These are phyloP conservation scores for Tolypocladium amazonense DNA, from an alignment of 2,329 filamentous ascomycete genomes.

Conservation along the genomic window DNA sequence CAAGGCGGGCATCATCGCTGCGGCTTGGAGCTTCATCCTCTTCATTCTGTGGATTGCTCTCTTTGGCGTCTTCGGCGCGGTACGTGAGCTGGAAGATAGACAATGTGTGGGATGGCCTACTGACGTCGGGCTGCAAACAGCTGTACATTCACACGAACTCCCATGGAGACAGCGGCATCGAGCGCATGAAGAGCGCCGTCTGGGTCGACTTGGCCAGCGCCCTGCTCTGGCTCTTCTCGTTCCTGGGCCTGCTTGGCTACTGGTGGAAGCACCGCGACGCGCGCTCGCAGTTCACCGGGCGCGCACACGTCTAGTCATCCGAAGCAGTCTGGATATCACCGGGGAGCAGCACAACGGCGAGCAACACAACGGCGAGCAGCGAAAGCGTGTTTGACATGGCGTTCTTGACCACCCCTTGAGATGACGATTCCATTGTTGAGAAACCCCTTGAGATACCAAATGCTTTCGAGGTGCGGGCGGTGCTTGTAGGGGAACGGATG, in stretches of 20 bases:
- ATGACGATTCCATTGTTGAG: neutral
- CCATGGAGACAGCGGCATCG: slow-evolving; percentile 51
- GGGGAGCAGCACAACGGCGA: slow-evolving; percentile 2
- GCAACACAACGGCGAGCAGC: slow-evolving; percentile 1
- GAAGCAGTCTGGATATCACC: neutral
- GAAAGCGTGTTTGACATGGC: neutral
- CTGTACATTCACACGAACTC: slow-evolving; percentile 64
- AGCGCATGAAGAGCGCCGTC: slow-evolving; percentile 76
- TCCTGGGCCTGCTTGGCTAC: slow-evolving; percentile 41
- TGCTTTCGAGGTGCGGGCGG: neutral
- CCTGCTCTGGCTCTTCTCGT: slow-evolving; percentile 63
- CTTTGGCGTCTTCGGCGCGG: slow-evolving; percentile 73
- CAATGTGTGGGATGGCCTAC: neutral
- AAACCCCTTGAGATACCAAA: neutral
- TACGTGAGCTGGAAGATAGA: slow-evolving; percentile 13
- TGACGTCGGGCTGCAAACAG: slow-evolving; percentile 12
- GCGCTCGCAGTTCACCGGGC: slow-evolving; percentile 46
- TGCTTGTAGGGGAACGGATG: too few relatives aligned
- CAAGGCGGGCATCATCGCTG: slow-evolving; percentile 35
- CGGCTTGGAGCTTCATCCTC: slow-evolving; percentile 60
- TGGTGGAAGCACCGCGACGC: slow-evolving; percentile 47
- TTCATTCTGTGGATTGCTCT: slow-evolving; percentile 72
- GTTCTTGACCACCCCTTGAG: neutral
- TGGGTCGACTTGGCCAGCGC: slow-evolving; percentile 72
- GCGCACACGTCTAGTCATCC: slow-evolving; percentile 37